Base-by-base conservation (phyloP, 345 rosid genomes). In the Citrus medica region DNA sequence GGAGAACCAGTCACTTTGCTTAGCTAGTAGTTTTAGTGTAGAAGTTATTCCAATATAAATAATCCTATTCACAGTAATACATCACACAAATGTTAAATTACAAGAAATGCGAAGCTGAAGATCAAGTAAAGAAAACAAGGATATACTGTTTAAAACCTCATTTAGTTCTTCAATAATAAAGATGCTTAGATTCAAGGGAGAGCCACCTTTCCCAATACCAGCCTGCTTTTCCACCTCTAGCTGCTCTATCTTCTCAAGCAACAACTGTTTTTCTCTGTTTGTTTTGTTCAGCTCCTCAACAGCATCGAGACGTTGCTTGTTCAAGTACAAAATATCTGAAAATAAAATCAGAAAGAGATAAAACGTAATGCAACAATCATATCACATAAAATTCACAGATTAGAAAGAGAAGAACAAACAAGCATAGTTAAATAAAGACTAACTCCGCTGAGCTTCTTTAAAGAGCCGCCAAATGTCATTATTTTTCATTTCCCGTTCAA, bases 381-480 rank as follows among this genome's bases (percentile, higher is more conserved):
- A 4, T 65, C 69, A 33, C 19, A n/a, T 42, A 80, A 25, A 69
- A 30, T 19, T 46, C 69, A 58, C 8, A 5, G 17, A 40, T 61
- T 56, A 51, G 35, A 40, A 16, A 65, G 46, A 28, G 40, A 59
- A 9, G 51, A 4, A 40, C 40, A 64, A 79, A 74, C 65, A 28
- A 77, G 51, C n/a, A 8, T 27, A 76, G 59, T 66, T 28, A n/a
- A 68, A 27, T 38, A 40, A 63, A 30, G 30, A 77, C 71, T 78
- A 78, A 93, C 98, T 93, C 83, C 79, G 88, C 78, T 92, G 96
- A 83, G 94, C 96, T 86, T 93, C 93, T 84, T 59, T 88, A 74
- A 92, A 93, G 68, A 88, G 90, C 69, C 62, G 55, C 98, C 96
- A 89, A 64, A 90, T 83, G 22, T 86, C 90, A 32, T 84, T 86